A percentile compares a stretch with the other conserved stretches of the same genome.
phyloP scores from a whole-genome alignment of 352 stramenopile genomes.

The Globisporangium paddicum region DNA sequence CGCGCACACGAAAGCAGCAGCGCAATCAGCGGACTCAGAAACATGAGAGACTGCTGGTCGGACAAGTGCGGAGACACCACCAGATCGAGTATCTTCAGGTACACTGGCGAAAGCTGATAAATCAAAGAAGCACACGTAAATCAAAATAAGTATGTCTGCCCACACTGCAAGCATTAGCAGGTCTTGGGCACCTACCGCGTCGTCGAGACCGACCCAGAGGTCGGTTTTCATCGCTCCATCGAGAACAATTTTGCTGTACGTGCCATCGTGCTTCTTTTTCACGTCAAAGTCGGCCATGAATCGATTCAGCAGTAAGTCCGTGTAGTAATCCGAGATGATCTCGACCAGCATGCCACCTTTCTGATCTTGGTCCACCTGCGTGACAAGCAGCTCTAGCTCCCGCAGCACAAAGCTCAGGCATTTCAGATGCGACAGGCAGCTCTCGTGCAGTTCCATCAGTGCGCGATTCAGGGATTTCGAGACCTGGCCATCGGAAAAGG shows the following conservation, averaged over 20 bases:
- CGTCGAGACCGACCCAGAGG: slow-evolving; percentile 32
- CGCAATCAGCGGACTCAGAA: slow-evolving; percentile 29
- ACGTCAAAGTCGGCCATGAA: slow-evolving; percentile 48
- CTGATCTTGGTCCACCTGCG: slow-evolving; percentile 15
- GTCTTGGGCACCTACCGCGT: slow-evolving; percentile 14
- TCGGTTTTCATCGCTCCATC: slow-evolving; percentile 32
- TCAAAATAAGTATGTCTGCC: neutral
- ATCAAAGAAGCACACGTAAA: neutral
- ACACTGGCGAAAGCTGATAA: slow-evolving; percentile 26
- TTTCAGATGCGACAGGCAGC: slow-evolving; percentile 21
- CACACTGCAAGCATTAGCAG: neutral
- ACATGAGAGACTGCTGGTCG: slow-evolving; percentile 43
- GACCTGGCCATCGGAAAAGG: slow-evolving; percentile 5
- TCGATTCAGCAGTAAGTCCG: slow-evolving; percentile 29
- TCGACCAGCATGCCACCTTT: slow-evolving; percentile 21
- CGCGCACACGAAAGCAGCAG: slow-evolving; percentile 40
- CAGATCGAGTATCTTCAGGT: slow-evolving; percentile 47
- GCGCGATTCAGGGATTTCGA: slow-evolving; percentile 17
- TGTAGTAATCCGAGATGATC: slow-evolving; percentile 40
- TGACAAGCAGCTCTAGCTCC: slow-evolving; percentile 33
- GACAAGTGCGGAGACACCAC: slow-evolving; percentile 28
- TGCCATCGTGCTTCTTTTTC: slow-evolving; percentile 11
- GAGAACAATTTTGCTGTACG: slow-evolving; percentile 30
- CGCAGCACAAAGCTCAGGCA: slow-evolving; percentile 39
- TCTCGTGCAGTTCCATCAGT: slow-evolving; percentile 27